Percentiles rank a stretch among this genome's conserved stretches.
These are phyloP conservation scores for Vaccinium macrocarpon DNA, from an alignment of 148 eudicot species.

Conservation along the genomic window DNA sequence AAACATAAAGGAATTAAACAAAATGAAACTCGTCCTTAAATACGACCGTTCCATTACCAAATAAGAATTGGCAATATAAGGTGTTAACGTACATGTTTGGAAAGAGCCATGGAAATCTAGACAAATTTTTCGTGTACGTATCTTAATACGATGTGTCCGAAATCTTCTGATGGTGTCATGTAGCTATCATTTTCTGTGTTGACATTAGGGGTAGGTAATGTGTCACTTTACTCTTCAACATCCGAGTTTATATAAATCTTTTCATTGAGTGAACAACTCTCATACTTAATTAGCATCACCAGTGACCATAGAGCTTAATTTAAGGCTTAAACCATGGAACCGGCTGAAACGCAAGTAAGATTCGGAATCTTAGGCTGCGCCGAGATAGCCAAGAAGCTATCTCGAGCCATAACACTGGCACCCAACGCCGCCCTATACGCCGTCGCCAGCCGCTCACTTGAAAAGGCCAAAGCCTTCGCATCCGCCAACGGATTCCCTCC, in stretches of 20 bases:
- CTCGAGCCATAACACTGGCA: background rate
- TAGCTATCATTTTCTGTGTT: background rate
- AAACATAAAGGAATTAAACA: background rate
- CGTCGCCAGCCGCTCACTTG: conserved; percentile 13
- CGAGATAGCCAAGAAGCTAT: conserved; percentile 8
- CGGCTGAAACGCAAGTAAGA: background rate
- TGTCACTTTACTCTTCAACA: background rate
- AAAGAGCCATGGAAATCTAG: background rate
- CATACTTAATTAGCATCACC: background rate
- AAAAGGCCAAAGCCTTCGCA: background rate
- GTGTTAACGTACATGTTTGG: no score
- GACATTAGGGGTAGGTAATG: background rate
- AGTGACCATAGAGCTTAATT: background rate
- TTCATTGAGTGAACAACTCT: background rate
- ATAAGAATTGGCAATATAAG: background rate
- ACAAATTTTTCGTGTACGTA: background rate
- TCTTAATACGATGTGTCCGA: background rate
- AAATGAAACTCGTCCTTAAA: background rate
- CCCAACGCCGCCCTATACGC: conserved; percentile 15
- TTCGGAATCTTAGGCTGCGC: conserved; percentile 18
- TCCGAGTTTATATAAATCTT: background rate
- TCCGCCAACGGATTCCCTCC: background rate
- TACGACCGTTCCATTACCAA: background rate
- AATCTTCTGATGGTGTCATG: background rate
- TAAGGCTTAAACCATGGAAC: background rate